Conservation (phyloP, 495 filamentous ascomycete species). For the Parmelia sp. region DNA sequence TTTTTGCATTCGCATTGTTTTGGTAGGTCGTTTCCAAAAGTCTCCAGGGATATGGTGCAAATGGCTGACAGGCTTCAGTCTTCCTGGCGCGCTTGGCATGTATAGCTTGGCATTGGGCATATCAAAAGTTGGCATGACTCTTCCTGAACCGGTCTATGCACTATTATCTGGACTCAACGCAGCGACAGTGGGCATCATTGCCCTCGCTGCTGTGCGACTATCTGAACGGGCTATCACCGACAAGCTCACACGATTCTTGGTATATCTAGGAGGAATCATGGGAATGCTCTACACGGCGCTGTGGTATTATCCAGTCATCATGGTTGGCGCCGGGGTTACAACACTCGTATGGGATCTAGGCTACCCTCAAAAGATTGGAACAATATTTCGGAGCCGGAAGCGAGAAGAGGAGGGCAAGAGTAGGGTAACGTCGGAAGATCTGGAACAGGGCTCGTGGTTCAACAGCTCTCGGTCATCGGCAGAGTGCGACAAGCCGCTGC, state of each 20-base stretch:
- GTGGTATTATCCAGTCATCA: conserved; percentile 77
- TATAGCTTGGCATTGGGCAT: conserved; percentile 65
- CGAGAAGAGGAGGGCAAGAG: neutral
- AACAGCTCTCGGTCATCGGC: conserved; percentile 1
- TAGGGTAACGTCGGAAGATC: neutral
- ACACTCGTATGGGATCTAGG: conserved; percentile 53
- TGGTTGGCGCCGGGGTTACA: conserved; percentile 51
- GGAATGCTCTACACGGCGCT: conserved; percentile 71
- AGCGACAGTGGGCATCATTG: conserved; percentile 73
- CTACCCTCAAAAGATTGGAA: conserved; percentile 12
- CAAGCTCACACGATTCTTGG: conserved; percentile 57
- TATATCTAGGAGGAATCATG: conserved; percentile 61
- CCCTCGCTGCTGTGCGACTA: conserved; percentile 68
- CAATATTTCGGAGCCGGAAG: neutral
- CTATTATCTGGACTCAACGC: conserved; percentile 74
- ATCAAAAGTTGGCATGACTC: conserved; percentile 49
- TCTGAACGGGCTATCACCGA: conserved; percentile 71
- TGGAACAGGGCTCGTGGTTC: conserved; percentile 8
- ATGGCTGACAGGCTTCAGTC: conserved; percentile 45
- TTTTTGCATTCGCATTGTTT: conserved; percentile 66
- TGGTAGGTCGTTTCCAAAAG: conserved; percentile 39
- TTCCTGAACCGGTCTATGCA: conserved; percentile 65
- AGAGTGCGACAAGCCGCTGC: neutral
- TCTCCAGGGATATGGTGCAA: conserved; percentile 47
- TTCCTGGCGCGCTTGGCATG: conserved; percentile 75